Evolutionary conservation across 371 early-diverging fungal species (phyloP).

Genomic region (Rhizopus delemar): DNA sequence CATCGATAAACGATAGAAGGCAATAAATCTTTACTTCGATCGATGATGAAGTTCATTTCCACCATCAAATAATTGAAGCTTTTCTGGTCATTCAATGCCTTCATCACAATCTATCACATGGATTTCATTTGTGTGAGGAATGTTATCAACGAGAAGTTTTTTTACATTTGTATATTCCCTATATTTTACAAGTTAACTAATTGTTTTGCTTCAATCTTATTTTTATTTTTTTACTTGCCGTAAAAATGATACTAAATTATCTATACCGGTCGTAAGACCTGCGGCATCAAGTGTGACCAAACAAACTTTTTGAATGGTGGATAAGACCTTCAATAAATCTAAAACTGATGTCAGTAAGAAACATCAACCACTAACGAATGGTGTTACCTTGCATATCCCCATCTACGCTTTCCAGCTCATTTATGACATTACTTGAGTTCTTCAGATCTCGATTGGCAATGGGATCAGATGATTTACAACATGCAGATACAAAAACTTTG

Average conservation of each 20-base stretch:
- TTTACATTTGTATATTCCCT: no score
- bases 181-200: no score
- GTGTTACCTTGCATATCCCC: not conserved
- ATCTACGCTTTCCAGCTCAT: no score
- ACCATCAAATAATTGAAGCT: not conserved
- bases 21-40: slow-evolving; percentile 1
- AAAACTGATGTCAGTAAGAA: not conserved
- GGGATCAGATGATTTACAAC: no score
- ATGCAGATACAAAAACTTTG: no score
- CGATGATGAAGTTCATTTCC: not conserved
- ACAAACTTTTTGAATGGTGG: not conserved
- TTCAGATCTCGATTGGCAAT: no score
- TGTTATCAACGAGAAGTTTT: no score
- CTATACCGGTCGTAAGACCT: slow-evolving; percentile 3
- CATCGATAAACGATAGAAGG: not conserved
- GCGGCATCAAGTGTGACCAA: slow-evolving; percentile 2
- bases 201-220: no score
- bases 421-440: no score
- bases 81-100: not conserved
- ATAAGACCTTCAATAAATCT: not conserved
- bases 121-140: no score
- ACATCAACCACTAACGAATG: not conserved
- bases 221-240: not conserved
- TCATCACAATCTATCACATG: not conserved
- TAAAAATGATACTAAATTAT: not conserved